These are phyloP conservation scores for Daldinia caldariorum DNA, from an alignment of 495 filamentous ascomycete genomes.

Conservation along the genomic window DNA sequence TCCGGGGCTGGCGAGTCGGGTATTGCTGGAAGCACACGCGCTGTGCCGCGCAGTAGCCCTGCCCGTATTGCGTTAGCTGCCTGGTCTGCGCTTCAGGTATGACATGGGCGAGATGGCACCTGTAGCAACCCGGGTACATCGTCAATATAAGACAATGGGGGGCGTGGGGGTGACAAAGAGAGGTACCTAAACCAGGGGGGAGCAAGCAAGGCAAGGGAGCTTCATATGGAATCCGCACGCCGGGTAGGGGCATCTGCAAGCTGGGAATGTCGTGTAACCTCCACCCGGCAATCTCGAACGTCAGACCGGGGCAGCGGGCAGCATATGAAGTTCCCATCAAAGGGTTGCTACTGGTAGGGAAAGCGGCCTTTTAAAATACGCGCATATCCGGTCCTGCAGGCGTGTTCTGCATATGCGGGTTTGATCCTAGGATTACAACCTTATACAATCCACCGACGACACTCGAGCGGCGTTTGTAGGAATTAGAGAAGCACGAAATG, in stretches of 20 bases:
- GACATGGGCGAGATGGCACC: slow-evolving; percentile 21
- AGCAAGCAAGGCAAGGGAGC: neutral
- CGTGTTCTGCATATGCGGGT: slow-evolving; percentile 34
- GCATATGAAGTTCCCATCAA: slow-evolving; percentile 4
- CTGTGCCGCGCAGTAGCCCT: neutral
- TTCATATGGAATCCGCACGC: slow-evolving; percentile 18
- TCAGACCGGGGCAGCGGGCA: slow-evolving; percentile 8
- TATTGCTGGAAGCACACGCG: neutral
- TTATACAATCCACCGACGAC: slow-evolving; percentile 16
- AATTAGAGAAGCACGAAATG: slow-evolving; percentile 14
- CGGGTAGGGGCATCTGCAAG: slow-evolving; percentile 33
- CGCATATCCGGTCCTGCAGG: slow-evolving; percentile 20
- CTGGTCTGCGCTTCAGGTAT: slow-evolving; percentile 13
- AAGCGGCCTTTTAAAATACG: slow-evolving; percentile 15
- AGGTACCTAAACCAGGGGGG: slow-evolving; percentile 1
- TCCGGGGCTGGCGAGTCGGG: slow-evolving; percentile 10
- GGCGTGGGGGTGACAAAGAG: slow-evolving; percentile 27
- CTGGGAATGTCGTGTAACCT: slow-evolving; percentile 25
- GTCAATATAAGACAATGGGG: slow-evolving; percentile 21
- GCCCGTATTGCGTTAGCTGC: slow-evolving; percentile 4
- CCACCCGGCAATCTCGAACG: slow-evolving; percentile 15
- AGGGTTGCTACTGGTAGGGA: slow-evolving; percentile 3
- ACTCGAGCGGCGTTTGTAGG: slow-evolving; percentile 8
- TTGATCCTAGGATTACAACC: slow-evolving; percentile 9
- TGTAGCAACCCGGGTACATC: slow-evolving; percentile 13